phyloP scores from a whole-genome alignment of 345 rosid genomes.

The Excoecaria agallocha region DNA sequence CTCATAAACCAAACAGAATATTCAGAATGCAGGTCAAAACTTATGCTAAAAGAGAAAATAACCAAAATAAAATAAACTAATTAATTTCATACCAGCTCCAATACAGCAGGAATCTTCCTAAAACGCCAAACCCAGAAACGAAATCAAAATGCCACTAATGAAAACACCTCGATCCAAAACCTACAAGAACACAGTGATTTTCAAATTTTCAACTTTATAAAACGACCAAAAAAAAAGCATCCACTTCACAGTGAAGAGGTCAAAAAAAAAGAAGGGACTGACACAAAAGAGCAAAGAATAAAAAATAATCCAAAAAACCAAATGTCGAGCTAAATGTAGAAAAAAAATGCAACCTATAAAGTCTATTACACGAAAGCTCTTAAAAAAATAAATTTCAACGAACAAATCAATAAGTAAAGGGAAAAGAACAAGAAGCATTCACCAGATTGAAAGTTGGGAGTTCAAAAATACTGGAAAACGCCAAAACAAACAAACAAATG shows the following conservation, averaged over 20 bases:
- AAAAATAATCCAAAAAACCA: constrained; percentile 30
- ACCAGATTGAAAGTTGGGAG: constrained; percentile 2
- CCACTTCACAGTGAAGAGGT: constrained; percentile 24
- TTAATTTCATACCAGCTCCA: constrained; percentile 34
- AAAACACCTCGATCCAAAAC: constrained; percentile 44
- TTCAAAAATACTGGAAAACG: background rate
- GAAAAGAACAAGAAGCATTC: background rate
- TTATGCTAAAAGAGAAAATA: background rate
- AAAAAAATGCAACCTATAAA: background rate
- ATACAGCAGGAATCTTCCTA: constrained; percentile 17
- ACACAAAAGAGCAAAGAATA: constrained; percentile 22
- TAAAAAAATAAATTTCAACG: background rate
- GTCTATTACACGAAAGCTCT: background rate
- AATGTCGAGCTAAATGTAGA: constrained; percentile 16
- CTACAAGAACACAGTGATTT: constrained; percentile 18
- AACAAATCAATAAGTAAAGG: background rate
- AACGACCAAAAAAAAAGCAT: constrained; percentile 18
- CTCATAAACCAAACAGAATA: constrained; percentile 18
- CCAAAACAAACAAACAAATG: background rate
- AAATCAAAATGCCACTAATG: constrained; percentile 20
- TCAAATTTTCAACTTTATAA: constrained; percentile 24
- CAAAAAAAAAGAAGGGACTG: constrained; percentile 12
- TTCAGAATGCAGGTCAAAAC: constrained; percentile 4
- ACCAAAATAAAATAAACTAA: constrained; percentile 11
- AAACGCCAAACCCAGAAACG: constrained; percentile 22